phyloP scores from a whole-genome alignment of 805 yeast genomes.

The Schizosaccharomyces pombe region DNA sequence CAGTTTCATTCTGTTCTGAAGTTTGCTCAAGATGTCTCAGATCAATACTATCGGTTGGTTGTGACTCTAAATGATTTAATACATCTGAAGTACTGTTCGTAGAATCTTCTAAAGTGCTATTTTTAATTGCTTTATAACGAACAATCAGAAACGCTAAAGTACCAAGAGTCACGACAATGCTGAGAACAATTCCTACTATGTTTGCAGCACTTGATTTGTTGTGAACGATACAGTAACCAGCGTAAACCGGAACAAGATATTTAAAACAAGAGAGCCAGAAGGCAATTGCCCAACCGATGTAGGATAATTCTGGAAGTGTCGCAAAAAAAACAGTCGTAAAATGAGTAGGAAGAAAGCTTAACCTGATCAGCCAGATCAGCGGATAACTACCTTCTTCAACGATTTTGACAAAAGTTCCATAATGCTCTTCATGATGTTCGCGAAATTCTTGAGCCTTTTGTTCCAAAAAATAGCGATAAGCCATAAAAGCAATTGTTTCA shows the following conservation, averaged over 20 bases:
- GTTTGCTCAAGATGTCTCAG: too few species aligned
- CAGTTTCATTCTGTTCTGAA: too few species aligned
- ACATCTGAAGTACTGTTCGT: too few species aligned
- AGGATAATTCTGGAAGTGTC: neutral
- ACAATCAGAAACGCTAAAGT: neutral
- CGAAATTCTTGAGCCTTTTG: neutral
- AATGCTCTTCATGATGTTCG: neutral
- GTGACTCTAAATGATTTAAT: too few species aligned
- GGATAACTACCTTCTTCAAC: constrained; percentile 4
- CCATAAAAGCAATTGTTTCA: neutral
- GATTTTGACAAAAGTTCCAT: constrained; percentile 2
- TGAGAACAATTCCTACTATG: neutral
- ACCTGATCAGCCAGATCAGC: neutral
- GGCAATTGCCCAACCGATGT: neutral
- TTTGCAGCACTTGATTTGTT: neutral
- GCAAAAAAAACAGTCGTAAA: constrained; percentile 1
- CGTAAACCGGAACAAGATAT: constrained; percentile 2
- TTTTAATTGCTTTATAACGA: neutral
- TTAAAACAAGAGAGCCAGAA: constrained; percentile 1
- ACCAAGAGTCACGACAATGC: neutral
- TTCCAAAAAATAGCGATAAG: neutral
- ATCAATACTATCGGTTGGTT: too few species aligned
- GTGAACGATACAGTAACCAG: neutral
- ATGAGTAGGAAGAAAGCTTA: constrained; percentile 2
- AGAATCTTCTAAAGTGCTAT: too few species aligned